Base-by-base conservation (phyloP, 192 early-diverging fungal genomes). In the Spizellomyces sp. region DNA sequence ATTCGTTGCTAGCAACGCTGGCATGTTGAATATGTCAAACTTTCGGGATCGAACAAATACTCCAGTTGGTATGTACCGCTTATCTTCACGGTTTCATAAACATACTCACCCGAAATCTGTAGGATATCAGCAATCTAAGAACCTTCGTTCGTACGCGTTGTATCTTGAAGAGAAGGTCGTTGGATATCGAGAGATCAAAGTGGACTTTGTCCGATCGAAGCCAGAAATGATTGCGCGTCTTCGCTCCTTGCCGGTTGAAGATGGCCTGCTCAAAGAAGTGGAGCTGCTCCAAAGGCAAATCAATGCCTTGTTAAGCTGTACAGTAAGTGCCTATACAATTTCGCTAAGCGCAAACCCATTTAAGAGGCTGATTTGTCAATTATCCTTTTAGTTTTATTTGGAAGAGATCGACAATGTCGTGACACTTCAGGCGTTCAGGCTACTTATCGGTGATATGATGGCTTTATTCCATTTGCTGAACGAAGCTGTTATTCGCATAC, bases 401-500 rank as follows among this genome's bases (percentile, higher is more conserved):
- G 88, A 92, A 27, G 86, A 89, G 62, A 77, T 90, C 50, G 86
- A 89, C 73, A 90, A 92, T 75, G 84, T 88, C 12, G 89, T 94
- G 1, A 90, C 87, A 4, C 75, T 90, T 57, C 84, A 85, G 79
- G 89, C 88, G 9, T 92, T 90, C 70, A 80, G 88, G 4, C 59
- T 94, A 45, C 68, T 93, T 9, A 82, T 93, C 12, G 87, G 87
- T 42, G 92, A 94, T 68, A 80, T 92, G 67, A 72, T 94, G 62
- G 77, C 82, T 6, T 65, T 94, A 6, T 94, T 92, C 71, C 88
- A 90, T 66, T 80, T 87, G 12, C 74, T 90, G 65, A 94, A 93
- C 72, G 92, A 94, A 81, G 91, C 87, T 21, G 88, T 92, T 12
- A 87, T 94, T 45, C 84, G 86, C 68, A 85, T 93, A 59, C 77